Conservation (phyloP, 768 basidiomycete species). For the Mycena metata region DNA sequence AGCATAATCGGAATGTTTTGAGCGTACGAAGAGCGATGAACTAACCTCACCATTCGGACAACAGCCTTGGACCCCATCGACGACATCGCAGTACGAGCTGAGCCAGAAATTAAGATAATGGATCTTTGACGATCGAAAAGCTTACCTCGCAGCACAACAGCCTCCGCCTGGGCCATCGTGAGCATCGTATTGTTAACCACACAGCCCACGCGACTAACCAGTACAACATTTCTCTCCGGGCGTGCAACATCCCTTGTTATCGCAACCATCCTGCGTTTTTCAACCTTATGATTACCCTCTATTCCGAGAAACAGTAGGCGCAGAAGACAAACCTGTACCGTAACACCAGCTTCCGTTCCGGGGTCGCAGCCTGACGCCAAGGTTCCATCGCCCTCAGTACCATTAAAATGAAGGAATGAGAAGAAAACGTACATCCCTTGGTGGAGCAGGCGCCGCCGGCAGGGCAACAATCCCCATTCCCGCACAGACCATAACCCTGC, state of each 20-base stretch:
- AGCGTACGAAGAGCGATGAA: not conserved
- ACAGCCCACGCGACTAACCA: not conserved
- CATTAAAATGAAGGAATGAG: too few relatives aligned
- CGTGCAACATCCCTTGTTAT: conserved; percentile 7
- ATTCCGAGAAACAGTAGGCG: too few relatives aligned
- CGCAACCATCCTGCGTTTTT: not conserved
- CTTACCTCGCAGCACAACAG: conserved; percentile 1
- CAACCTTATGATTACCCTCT: too few relatives aligned
- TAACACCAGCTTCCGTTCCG: too few relatives aligned
- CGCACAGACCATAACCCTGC: too few relatives aligned
- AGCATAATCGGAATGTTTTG: not conserved
- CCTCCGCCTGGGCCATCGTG: not conserved
- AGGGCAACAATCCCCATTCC: too few relatives aligned
- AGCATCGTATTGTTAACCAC: not conserved
- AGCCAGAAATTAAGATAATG: not conserved
- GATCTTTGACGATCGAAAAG: too few relatives aligned
- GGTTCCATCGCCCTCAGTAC: too few relatives aligned
- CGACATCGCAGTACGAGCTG: conserved; percentile 9
- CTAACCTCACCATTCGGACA: not conserved
- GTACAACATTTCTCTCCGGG: conserved; percentile 9
- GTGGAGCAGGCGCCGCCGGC: too few relatives aligned
- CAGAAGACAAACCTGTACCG: too few relatives aligned
- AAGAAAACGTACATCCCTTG: too few relatives aligned
- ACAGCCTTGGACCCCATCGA: conserved; percentile 9
- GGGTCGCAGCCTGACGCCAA: too few relatives aligned